Conservation (phyloP, 177 flowering plant genomes). For the Vitis hybrid region DNA sequence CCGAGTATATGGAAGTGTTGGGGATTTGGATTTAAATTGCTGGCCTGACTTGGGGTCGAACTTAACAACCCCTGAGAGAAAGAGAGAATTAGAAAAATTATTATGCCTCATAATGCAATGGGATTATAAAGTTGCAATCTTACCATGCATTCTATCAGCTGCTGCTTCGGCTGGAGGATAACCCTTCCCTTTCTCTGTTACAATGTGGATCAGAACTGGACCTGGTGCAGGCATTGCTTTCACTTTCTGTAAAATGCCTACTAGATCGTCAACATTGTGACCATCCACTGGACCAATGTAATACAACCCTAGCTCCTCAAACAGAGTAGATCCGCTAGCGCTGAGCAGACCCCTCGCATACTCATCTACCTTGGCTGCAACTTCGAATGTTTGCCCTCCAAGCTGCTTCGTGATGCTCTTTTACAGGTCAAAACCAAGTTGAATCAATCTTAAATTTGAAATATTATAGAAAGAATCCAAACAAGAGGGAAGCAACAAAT, state of each 20-base stretch:
- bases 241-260: conserved; percentile 65
- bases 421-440: conserved; percentile 12
- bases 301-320: conserved; percentile 91
- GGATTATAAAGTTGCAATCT: conserved; percentile 14
- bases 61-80: conserved; percentile 73
- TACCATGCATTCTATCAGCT: conserved; percentile 90
- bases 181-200: conserved; percentile 94
- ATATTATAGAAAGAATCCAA: background rate
- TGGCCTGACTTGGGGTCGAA: conserved; percentile 74
- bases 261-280: conserved; percentile 71
- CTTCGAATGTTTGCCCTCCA: conserved; percentile 64
- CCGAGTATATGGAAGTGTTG: conserved; percentile 77
- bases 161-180: conserved; percentile 92
- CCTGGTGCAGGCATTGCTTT: conserved; percentile 83
- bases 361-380: conserved; percentile 87
- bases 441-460: conserved; percentile 4
- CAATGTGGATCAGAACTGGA: conserved; percentile 84
- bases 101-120: background rate
- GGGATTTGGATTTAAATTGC: conserved; percentile 68
- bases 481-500: background rate
- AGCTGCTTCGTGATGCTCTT: conserved; percentile 78
- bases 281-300: conserved; percentile 98
- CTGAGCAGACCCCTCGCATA: conserved; percentile 85
- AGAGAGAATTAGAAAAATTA: background rate
- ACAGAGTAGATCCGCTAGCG: conserved; percentile 68